A percentile compares a stretch with the other conserved stretches of the same genome.
phyloP scores from a whole-genome alignment of 129 eudicot species.

The Escallonia rubra region DNA sequence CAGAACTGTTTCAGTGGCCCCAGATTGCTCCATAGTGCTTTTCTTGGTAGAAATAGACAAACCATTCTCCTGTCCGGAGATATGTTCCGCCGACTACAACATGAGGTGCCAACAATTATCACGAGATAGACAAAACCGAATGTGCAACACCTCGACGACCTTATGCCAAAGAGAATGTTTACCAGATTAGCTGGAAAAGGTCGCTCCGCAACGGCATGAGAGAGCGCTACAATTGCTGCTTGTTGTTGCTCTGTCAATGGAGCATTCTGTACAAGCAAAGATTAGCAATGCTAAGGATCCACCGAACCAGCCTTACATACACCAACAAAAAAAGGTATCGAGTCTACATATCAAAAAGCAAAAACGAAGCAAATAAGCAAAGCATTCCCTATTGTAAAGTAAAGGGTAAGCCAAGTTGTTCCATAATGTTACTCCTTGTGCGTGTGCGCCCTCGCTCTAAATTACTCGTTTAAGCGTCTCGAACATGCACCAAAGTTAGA shows the following conservation, averaged over 20 bases:
- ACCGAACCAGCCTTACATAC: too few species aligned
- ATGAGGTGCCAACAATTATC: background rate
- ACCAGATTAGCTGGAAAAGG: constrained; percentile 86
- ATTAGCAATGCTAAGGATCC: background rate
- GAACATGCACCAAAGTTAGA: too few species aligned
- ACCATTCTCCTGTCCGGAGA: constrained; percentile 44
- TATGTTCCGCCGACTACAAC: constrained; percentile 45
- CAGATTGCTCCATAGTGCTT: constrained; percentile 51
- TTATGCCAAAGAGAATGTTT: constrained; percentile 12
- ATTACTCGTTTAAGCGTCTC: too few species aligned
- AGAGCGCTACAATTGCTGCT: constrained; percentile 84
- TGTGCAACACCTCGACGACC: background rate
- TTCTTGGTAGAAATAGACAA: constrained; percentile 67
- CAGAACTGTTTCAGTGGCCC: constrained; percentile 61
- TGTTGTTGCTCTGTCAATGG: constrained; percentile 95
- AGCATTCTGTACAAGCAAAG: constrained; percentile 59
- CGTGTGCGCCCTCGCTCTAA: too few species aligned
- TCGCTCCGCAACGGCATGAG: constrained; percentile 89
- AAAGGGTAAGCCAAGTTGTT: too few species aligned
- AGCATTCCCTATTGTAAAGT: too few species aligned
- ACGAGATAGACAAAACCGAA: background rate
- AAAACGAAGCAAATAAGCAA: too few species aligned
- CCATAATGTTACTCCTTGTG: too few species aligned
- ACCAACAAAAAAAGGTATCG: too few species aligned
- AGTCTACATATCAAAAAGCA: too few species aligned